A percentile compares a stretch with the other conserved stretches of the same genome.
phyloP scores from a whole-genome alignment of 257 asterid species.

The Solanum stenotomum region DNA sequence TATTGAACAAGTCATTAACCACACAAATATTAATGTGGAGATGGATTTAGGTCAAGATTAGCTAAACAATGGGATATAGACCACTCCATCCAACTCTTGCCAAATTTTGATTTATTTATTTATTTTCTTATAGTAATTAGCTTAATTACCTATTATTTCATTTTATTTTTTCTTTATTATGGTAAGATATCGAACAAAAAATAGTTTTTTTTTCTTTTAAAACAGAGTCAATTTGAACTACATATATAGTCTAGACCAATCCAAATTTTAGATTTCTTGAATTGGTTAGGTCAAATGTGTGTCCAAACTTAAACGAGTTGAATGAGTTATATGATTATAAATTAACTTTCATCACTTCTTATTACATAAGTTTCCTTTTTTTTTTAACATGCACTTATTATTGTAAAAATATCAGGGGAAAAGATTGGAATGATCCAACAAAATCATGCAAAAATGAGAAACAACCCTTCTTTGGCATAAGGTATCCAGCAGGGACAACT shows the following conservation, averaged over 20 bases:
- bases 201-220: too few relatives aligned
- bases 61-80: background rate
- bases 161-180: background rate
- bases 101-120: background rate
- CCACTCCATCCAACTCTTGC: background rate
- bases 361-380: background rate
- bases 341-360: background rate
- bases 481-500: conserved; percentile 60
- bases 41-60: background rate
- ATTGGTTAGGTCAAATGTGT: accelerated
- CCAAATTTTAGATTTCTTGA: background rate
- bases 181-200: background rate
- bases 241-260: background rate
- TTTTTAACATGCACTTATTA: background rate
- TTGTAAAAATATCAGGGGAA: conserved; percentile 34
- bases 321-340: background rate
- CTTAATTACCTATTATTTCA: background rate
- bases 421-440: conserved; percentile 61
- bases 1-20: background rate
- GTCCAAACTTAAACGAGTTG: background rate
- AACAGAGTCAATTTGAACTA: background rate
- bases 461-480: conserved; percentile 45
- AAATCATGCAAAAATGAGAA: conserved; percentile 57
- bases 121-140: background rate
- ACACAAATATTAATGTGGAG: background rate